These are phyloP conservation scores for Stylosanthes scabra DNA, from an alignment of 331 rosid species.

Conservation along the genomic window DNA sequence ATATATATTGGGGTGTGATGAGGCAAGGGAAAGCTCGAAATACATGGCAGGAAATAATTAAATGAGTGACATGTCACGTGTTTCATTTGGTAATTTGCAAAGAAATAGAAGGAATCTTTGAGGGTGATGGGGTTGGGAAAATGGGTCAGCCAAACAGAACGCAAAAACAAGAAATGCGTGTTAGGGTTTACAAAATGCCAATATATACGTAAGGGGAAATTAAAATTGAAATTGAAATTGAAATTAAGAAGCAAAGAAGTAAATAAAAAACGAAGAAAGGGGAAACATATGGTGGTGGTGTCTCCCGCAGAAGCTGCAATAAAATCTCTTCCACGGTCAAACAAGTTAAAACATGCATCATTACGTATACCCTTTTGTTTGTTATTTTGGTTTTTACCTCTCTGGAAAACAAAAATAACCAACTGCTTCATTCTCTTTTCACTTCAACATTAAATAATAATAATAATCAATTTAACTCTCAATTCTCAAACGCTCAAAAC, in stretches of 20 bases:
- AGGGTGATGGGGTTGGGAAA: constrained; percentile 15
- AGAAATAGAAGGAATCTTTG: constrained; percentile 42
- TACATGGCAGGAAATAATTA: not conserved
- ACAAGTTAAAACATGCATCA: constrained; percentile 40
- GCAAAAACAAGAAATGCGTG: constrained; percentile 46
- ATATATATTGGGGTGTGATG: constrained; percentile 1
- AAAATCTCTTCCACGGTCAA: constrained; percentile 44
- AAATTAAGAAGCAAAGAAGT: too few relatives aligned
- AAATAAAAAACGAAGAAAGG: not conserved
- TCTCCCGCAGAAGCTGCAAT: constrained; percentile 36
- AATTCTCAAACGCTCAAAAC: too few relatives aligned
- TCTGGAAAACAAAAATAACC: not conserved
- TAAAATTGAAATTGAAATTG: too few relatives aligned
- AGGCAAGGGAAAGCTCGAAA: not conserved
- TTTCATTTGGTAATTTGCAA: constrained; percentile 29
- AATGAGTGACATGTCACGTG: constrained; percentile 44
- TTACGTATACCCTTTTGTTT: constrained; percentile 17
- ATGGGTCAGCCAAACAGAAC: constrained; percentile 37
- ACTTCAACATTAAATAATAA: not conserved
- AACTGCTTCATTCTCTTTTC: not conserved
- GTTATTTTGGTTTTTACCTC: not conserved
- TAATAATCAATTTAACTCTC: too few relatives aligned
- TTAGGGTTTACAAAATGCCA: constrained; percentile 36
- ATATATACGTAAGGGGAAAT: constrained; percentile 11
- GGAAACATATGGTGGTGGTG: constrained; percentile 32